phyloP scores from a whole-genome alignment of 1,139 yeast genomes.

The Diutina scorzettiae region DNA sequence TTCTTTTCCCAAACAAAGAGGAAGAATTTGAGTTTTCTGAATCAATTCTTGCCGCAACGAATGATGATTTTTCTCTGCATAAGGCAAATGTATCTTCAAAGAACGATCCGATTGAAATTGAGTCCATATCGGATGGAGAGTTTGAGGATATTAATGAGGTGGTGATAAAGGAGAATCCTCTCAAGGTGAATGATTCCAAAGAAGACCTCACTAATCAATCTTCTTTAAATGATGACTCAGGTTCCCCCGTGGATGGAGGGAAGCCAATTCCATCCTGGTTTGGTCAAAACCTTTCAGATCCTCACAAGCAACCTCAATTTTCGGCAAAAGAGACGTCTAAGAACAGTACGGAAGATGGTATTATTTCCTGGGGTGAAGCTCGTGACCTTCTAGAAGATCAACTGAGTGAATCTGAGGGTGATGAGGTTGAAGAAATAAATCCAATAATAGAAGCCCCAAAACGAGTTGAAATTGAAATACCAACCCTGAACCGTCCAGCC shows the following conservation, averaged over 20 bases:
- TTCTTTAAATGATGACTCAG: too few relatives aligned
- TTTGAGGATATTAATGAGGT: too few relatives aligned
- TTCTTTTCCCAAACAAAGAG: too few relatives aligned
- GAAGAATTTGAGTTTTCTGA: constrained; percentile 7
- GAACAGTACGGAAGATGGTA: constrained; percentile 30
- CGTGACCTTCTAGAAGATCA: constrained; percentile 15
- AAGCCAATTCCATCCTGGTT: constrained; percentile 24
- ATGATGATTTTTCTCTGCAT: too few relatives aligned
- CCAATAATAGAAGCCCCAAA: background rate
- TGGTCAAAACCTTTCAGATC: constrained; percentile 10
- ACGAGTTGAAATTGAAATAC: too few relatives aligned
- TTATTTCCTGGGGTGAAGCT: constrained; percentile 38
- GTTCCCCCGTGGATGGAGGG: background rate
- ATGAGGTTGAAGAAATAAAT: constrained; percentile 8
- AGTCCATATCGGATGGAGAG: too few relatives aligned
- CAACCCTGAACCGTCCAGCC: constrained; percentile 9
- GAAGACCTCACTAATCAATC: too few relatives aligned
- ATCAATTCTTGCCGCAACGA: constrained; percentile 9
- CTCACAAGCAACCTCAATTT: constrained; percentile 9
- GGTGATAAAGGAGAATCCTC: too few relatives aligned
- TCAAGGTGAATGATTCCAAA: too few relatives aligned
- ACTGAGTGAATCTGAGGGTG: constrained; percentile 8
- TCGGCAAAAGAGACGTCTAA: constrained; percentile 6
- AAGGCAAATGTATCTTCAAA: constrained; percentile 5
- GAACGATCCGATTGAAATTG: too few relatives aligned